Evolutionary conservation across 1,284 basidiomycete genomes (phyloP).

Genomic region (Trichosporon sp.): DNA sequence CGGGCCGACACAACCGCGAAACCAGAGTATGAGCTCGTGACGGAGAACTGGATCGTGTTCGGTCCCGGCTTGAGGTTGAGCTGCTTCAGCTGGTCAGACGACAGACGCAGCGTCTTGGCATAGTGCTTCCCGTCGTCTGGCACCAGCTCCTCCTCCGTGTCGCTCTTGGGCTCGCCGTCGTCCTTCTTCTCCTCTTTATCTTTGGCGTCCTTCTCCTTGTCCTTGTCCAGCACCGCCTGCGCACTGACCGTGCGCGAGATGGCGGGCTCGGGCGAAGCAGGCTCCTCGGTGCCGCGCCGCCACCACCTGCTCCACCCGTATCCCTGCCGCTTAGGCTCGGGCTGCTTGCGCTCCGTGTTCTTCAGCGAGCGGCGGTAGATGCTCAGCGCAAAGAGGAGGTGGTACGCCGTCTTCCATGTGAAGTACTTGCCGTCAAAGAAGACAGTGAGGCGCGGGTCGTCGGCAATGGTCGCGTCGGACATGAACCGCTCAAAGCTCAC

Average conservation of each 20-base stretch:
- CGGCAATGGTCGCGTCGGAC: conserved; percentile 58
- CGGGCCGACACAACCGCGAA: conserved; percentile 84
- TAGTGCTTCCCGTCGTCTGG: conserved; percentile 59
- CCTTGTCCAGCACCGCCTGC: conserved; percentile 13
- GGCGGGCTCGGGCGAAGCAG: conserved; percentile 19
- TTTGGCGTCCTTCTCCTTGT: conserved; percentile 13
- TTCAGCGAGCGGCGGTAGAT: conserved; percentile 56
- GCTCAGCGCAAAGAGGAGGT: conserved; percentile 59
- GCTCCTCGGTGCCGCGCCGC: conserved; percentile 40
- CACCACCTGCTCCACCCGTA: conserved; percentile 55
- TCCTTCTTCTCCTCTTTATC: conserved; percentile 1
- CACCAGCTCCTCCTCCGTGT: conserved; percentile 17
- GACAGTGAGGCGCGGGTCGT: conserved; percentile 59
- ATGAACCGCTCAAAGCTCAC: conserved; percentile 61
- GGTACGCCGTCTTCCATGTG: conserved; percentile 60
- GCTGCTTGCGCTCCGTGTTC: conserved; percentile 8
- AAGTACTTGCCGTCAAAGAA: conserved; percentile 59
- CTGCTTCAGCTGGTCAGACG: conserved; percentile 84
- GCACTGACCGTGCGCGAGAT: conserved; percentile 1
- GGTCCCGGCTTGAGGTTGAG: conserved; percentile 84
- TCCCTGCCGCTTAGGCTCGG: conserved; percentile 37
- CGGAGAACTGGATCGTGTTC: conserved; percentile 91
- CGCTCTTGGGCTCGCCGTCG: conserved; percentile 9
- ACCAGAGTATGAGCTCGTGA: conserved; percentile 79
- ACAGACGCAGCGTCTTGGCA: conserved; percentile 88